Percentiles rank a stretch among this genome's conserved stretches.
Conservation (phyloP, 2,329 filamentous ascomycete genomes). For the Pseudogymnoascus sp. region DNA sequence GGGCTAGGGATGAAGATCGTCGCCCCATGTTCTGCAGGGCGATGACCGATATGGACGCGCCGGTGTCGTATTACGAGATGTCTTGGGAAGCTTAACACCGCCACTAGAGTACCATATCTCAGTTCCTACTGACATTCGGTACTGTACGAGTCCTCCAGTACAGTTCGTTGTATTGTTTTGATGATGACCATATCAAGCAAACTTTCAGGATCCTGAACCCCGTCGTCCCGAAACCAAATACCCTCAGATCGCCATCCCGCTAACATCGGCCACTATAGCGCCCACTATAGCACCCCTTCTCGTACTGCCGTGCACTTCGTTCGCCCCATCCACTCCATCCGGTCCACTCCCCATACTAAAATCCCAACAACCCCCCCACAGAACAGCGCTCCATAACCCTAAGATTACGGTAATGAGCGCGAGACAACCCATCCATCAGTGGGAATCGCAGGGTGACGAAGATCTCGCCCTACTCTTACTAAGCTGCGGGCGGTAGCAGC, state of each 20-base stretch:
- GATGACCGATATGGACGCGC: not conserved
- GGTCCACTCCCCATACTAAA: not conserved
- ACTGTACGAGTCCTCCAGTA: not conserved
- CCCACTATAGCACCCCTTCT: not conserved
- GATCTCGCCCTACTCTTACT: not conserved
- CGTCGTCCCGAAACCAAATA: not conserved
- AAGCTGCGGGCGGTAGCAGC: not conserved
- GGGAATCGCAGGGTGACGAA: not conserved
- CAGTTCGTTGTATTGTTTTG: not conserved
- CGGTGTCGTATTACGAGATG: not conserved
- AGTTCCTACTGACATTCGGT: not conserved
- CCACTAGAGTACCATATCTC: not conserved
- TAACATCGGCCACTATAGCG: not conserved
- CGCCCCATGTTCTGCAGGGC: not conserved
- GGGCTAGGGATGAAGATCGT: not conserved
- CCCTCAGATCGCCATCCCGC: slow-evolving; percentile 1
- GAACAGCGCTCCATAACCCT: not conserved
- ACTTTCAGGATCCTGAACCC: not conserved
- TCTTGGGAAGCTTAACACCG: slow-evolving; percentile 5
- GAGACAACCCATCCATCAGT: not conserved
- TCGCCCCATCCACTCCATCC: not conserved
- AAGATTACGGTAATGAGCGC: not conserved
- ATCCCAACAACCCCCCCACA: not conserved
- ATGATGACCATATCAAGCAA: not conserved
- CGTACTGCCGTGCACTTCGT: not conserved